These are phyloP conservation scores for Trichophaea hybrida DNA, from an alignment of 2,329 filamentous ascomycete species.

Conservation along the genomic window DNA sequence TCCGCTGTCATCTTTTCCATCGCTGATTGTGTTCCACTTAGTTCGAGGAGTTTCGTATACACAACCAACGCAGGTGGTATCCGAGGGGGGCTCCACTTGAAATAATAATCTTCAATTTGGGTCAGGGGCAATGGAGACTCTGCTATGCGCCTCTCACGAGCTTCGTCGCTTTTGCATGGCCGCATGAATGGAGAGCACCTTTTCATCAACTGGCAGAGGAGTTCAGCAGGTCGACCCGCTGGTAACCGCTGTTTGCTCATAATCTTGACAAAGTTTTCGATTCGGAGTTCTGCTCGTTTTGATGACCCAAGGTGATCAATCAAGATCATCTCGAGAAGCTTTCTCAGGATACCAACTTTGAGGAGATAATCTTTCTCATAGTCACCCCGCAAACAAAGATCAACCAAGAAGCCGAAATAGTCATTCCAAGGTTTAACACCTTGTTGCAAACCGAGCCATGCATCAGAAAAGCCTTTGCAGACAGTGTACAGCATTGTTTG, in stretches of 20 bases:
- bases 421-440: conserved; percentile 58
- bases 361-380: conserved; percentile 19
- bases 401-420: conserved; percentile 55
- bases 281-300: conserved; percentile 7
- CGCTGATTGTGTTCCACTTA: conserved; percentile 29
- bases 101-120: conserved; percentile 7
- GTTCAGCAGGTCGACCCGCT: background rate
- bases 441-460: conserved; percentile 33
- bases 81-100: background rate
- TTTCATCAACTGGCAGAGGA: background rate
- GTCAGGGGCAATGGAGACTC: background rate
- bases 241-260: conserved; percentile 16
- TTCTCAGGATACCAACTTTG: conserved; percentile 14
- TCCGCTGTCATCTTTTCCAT: conserved; percentile 31
- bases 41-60: conserved; percentile 14
- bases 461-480: conserved; percentile 20
- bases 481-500: conserved; percentile 18
- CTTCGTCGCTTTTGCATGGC: background rate
- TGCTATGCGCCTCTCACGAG: background rate
- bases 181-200: background rate
- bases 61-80: background rate
- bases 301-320: conserved; percentile 13
- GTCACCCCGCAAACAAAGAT: conserved; percentile 43
- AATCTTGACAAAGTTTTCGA: conserved; percentile 20
- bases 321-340: conserved; percentile 18